Base-by-base conservation (phyloP, 805 yeast genomes). In the Wickerhamiella lipophila region DNA sequence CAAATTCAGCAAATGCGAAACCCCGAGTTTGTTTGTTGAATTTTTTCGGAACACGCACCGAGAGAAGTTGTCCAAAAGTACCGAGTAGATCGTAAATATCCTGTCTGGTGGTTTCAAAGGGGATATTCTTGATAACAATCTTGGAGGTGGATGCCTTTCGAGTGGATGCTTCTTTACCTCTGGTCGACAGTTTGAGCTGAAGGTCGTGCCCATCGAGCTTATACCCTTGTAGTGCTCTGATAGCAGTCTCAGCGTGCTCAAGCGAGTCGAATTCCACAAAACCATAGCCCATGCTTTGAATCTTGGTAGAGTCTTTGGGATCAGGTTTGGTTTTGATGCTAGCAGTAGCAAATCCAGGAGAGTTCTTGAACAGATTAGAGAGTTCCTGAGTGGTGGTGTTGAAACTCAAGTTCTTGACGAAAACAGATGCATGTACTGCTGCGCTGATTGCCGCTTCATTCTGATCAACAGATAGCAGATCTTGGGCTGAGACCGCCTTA, bases 241-340 rank as follows among this genome's bases (percentile, higher is more conserved):
- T 77, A 6, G 95, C 97, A 11, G 74, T 71, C 36, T 76, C 71
- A 0, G 98, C 98, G 58, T 82, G 78, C 35, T 78, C 84, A 55
- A 76, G 77, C 1, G 88, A 76, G 56, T 70, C 77, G 65, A 86
- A 92, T 66, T 92, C 98, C 12, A 77, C 96, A 67, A 92, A 92
- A 1, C 98, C 98, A 60, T 87, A 92, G 18, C 98, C 98, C 98
- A 92, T 92, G 58, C 96, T 86, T 52, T 79, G 72, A n/a, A 71
- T 67, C 50, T 75, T 75, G 9, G 79, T 81, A 1, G 74, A 61
- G 52, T 77, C 74, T 65, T 79, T 84, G 32, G 94, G 77, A 66
- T 89, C 94, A 1, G 95, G 88, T 62, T 88, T 89, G 23, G 82
- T 82, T 60, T 85, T 85, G 49, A 92, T 82, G 21, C 79, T 78